Evolutionary conservation across 768 basidiomycete genomes (phyloP).

Genomic region (Heimioporus sp.): DNA sequence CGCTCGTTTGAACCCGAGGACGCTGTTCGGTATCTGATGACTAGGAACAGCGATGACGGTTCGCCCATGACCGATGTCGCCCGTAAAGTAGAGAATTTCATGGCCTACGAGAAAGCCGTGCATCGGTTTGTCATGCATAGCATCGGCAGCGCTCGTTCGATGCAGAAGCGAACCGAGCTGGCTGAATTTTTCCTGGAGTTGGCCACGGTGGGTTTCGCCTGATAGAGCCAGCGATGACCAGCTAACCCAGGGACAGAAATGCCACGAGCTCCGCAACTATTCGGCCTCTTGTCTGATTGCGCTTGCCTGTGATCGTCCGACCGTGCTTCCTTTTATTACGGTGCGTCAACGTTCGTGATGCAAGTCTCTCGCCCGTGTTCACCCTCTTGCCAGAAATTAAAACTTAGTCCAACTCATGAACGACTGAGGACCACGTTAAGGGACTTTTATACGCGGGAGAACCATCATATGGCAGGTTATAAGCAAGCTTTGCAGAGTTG

Average conservation of each 20-base stretch:
- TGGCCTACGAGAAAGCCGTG: constrained; percentile 36
- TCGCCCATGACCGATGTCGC: constrained; percentile 29
- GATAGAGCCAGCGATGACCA: background rate
- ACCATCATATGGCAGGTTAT: constrained; percentile 28
- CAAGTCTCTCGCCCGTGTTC: background rate
- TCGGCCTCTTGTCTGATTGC: constrained; percentile 41
- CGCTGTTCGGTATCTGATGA: constrained; percentile 40
- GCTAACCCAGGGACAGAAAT: constrained; percentile 34
- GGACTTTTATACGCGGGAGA: constrained; percentile 25
- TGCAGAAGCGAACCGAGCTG: constrained; percentile 22
- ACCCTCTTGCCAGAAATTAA: constrained; percentile 18
- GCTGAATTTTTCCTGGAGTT: constrained; percentile 46
- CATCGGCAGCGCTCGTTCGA: constrained; percentile 24
- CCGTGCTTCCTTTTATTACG: constrained; percentile 33
- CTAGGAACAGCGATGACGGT: constrained; percentile 25
- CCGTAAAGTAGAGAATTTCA: constrained; percentile 28
- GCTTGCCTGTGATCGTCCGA: constrained; percentile 39
- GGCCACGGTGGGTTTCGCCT: constrained; percentile 35
- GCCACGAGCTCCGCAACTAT: constrained; percentile 46
- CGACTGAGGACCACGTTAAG: constrained; percentile 14
- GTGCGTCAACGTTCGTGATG: constrained; percentile 5
- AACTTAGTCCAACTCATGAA: constrained; percentile 23
- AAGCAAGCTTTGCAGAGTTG: constrained; percentile 30
- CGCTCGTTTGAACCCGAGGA: constrained; percentile 42
- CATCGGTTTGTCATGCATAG: constrained; percentile 42